A percentile compares a stretch with the other conserved stretches of the same genome.
Evolutionary conservation across 306 rosid species (phyloP).

Genomic region (Malus sieversii): DNA sequence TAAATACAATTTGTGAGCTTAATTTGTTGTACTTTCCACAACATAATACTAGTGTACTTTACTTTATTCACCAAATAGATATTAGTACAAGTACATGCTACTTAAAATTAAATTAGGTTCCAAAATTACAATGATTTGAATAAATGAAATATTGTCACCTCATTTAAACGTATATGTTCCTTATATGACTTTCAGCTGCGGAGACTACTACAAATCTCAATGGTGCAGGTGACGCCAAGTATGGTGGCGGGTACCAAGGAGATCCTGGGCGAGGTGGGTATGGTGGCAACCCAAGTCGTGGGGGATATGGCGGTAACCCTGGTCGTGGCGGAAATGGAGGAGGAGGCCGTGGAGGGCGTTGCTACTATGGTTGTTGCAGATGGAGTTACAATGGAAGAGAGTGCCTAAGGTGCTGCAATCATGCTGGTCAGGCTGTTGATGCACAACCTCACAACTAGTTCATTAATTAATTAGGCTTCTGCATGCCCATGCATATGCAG

Average conservation of each 20-base stretch:
- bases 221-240: conserved; percentile 10
- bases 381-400: conserved; percentile 9
- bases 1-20: background rate
- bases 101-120: too few species aligned
- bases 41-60: too few species aligned
- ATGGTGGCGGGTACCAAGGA: conserved; percentile 1
- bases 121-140: too few species aligned
- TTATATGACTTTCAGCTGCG: background rate
- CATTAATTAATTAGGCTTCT: background rate
- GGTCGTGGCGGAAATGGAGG: background rate
- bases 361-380: conserved; percentile 44
- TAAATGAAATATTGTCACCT: background rate
- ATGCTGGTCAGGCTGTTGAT: conserved; percentile 38
- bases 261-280: background rate
- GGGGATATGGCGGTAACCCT: background rate
- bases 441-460: conserved; percentile 16
- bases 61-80: too few species aligned
- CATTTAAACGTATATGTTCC: background rate
- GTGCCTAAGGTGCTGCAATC: conserved; percentile 42
- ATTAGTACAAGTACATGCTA: too few species aligned
- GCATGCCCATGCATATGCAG: background rate
- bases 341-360: conserved; percentile 10
- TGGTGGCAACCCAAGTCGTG: background rate
- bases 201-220: background rate
- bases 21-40: too few species aligned